These are phyloP conservation scores for Cystofilobasidium bisporidii DNA, from an alignment of 768 basidiomycete species.

Conservation along the genomic window DNA sequence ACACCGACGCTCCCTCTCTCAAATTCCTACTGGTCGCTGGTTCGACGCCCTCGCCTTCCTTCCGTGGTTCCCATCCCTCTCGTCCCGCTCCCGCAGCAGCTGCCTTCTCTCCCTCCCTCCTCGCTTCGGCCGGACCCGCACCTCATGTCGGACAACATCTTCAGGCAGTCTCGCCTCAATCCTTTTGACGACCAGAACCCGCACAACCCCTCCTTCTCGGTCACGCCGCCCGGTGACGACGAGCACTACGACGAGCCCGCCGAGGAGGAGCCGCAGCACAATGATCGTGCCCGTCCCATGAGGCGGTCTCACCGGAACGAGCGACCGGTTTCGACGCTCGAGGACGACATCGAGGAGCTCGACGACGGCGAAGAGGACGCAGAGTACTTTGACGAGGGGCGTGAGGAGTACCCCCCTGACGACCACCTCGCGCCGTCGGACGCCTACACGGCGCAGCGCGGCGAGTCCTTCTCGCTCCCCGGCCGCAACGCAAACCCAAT, in stretches of 20 bases:
- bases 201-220: constrained; percentile 4
- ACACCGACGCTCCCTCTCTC: too few relatives aligned
- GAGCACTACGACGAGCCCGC: neutral
- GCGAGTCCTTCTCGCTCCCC: neutral
- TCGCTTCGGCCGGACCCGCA: neutral
- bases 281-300: neutral
- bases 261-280: neutral
- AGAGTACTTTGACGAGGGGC: constrained; percentile 5
- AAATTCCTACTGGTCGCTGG: neutral
- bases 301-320: neutral
- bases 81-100: neutral
- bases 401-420: neutral
- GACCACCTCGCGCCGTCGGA: neutral
- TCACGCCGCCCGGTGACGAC: neutral
- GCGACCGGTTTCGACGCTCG: neutral
- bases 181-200: constrained; percentile 13
- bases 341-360: constrained; percentile 1
- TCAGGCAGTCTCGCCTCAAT: constrained; percentile 14
- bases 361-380: neutral
- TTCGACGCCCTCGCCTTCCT: neutral
- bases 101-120: neutral
- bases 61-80: neutral
- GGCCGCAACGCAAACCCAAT: constrained; percentile 1
- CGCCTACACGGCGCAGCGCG: neutral
- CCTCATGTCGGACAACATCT: constrained; percentile 24